phyloP scores from a whole-genome alignment of 164 flowering plant species.

The Annona cherimola region DNA sequence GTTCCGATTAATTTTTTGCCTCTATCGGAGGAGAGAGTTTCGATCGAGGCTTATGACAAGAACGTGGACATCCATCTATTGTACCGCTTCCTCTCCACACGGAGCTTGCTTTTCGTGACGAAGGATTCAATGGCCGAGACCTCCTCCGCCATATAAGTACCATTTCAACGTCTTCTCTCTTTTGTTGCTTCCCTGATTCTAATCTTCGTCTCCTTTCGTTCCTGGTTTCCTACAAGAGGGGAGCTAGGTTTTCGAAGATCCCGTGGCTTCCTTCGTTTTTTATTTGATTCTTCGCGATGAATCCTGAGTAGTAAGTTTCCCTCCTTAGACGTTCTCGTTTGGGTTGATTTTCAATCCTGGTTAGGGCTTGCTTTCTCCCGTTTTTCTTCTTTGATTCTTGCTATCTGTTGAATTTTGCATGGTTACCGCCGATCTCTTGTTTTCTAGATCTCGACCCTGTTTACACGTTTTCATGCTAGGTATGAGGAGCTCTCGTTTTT shows the following conservation, averaged over 20 bases:
- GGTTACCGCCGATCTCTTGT: background rate
- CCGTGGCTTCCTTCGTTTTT: background rate
- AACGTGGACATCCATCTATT: too few relatives aligned
- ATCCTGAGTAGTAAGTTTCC: conserved; percentile 15
- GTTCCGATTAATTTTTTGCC: background rate
- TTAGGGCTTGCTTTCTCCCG: background rate
- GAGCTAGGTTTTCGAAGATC: background rate
- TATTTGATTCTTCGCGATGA: conserved; percentile 6
- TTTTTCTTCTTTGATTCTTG: background rate
- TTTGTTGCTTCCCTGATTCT: background rate
- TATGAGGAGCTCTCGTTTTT: background rate
- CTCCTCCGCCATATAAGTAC: background rate
- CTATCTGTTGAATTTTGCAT: background rate
- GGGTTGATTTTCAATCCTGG: background rate
- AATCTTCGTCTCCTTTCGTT: too few relatives aligned
- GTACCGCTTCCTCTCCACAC: too few relatives aligned
- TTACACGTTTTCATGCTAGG: background rate
- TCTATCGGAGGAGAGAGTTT: background rate
- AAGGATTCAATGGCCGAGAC: conserved; percentile 9
- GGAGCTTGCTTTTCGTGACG: conserved; percentile 6
- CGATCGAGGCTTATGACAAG: too few relatives aligned
- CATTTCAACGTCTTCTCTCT: background rate
- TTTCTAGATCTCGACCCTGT: background rate
- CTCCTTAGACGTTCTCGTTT: background rate
- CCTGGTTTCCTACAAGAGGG: background rate